Evolutionary conservation across 2,329 filamentous ascomycete species (phyloP).

Genomic region (Colletotrichum sp.): DNA sequence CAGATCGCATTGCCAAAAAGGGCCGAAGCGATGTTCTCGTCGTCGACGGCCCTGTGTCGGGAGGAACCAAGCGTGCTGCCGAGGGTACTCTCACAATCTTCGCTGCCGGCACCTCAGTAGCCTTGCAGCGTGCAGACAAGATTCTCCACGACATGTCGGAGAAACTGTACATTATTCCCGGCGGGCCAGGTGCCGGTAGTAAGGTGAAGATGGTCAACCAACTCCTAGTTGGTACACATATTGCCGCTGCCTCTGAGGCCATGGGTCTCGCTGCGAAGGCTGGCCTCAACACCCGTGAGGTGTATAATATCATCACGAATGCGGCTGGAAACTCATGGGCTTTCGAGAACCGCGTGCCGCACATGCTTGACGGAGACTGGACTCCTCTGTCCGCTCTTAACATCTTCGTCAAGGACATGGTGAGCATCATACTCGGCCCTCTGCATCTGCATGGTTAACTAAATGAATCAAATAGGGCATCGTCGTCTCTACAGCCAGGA

Average conservation of each 20-base stretch:
- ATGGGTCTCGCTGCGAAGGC: conserved; percentile 55
- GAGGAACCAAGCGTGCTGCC: conserved; percentile 70
- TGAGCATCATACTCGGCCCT: conserved; percentile 13
- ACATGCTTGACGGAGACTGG: conserved; percentile 57
- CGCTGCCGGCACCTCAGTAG: conserved; percentile 56
- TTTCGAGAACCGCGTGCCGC: conserved; percentile 60
- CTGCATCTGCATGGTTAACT: background rate
- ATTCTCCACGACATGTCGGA: conserved; percentile 62
- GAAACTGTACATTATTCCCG: conserved; percentile 58
- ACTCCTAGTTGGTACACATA: conserved; percentile 56
- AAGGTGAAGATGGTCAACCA: conserved; percentile 62
- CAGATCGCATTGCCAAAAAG: conserved; percentile 4
- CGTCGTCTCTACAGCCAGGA: conserved; percentile 32
- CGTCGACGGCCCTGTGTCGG: conserved; percentile 76
- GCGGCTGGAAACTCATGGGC: conserved; percentile 51
- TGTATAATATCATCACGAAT: conserved; percentile 32
- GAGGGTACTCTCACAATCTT: conserved; percentile 74
- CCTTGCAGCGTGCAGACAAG: conserved; percentile 55
- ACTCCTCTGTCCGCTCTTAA: conserved; percentile 37
- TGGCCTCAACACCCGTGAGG: conserved; percentile 45
- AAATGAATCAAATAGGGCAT: conserved; percentile 23
- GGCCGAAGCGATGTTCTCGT: conserved; percentile 44
- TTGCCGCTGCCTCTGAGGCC: conserved; percentile 54
- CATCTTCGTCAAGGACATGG: conserved; percentile 40
- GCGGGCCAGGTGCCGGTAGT: conserved; percentile 53